Conservation (phyloP, 2,329 filamentous ascomycete genomes). For the Epichloe gansuensis region DNA sequence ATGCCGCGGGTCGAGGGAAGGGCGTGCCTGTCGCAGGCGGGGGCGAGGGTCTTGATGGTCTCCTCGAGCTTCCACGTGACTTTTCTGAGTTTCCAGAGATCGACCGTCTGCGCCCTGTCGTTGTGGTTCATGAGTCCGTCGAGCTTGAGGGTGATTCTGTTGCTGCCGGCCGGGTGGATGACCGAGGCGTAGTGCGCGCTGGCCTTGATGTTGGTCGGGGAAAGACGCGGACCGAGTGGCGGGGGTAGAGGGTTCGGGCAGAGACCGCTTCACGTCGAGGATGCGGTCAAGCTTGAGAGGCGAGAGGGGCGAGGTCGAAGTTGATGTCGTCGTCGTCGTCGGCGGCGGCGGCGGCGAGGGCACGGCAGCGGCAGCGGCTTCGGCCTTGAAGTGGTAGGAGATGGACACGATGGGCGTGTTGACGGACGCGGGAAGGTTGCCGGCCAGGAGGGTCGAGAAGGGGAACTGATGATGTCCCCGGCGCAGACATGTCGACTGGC, state of each 20-base stretch:
- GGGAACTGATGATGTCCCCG: constrained; percentile 64
- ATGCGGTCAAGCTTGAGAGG: constrained; percentile 52
- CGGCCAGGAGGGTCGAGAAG: constrained; percentile 77
- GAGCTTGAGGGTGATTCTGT: constrained; percentile 67
- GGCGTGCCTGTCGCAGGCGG: constrained; percentile 67
- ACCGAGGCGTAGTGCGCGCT: constrained; percentile 71
- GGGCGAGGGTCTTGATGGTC: constrained; percentile 64
- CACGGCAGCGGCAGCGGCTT: constrained; percentile 43
- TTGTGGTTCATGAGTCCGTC: constrained; percentile 72
- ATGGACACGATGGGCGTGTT: constrained; percentile 62
- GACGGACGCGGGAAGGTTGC: constrained; percentile 74
- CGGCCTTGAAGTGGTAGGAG: constrained; percentile 66
- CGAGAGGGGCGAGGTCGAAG: constrained; percentile 17
- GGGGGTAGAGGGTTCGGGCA: constrained; percentile 65
- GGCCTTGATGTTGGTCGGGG: constrained; percentile 85
- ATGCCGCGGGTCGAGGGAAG: constrained; percentile 50
- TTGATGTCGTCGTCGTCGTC: too few species aligned
- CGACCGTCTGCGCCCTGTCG: constrained; percentile 56
- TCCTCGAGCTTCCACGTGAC: constrained; percentile 91
- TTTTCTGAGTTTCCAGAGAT: constrained; percentile 79
- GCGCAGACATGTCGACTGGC: constrained; percentile 36
- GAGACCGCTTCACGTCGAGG: constrained; percentile 66
- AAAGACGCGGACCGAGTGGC: constrained; percentile 87
- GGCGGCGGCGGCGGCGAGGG: too few species aligned
- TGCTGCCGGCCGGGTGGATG: constrained; percentile 75